Evolutionary conservation across 2,329 filamentous ascomycete species (phyloP), one percentile per base, ranked within the genome.

Genomic region (Apiospora sp.): DNA sequence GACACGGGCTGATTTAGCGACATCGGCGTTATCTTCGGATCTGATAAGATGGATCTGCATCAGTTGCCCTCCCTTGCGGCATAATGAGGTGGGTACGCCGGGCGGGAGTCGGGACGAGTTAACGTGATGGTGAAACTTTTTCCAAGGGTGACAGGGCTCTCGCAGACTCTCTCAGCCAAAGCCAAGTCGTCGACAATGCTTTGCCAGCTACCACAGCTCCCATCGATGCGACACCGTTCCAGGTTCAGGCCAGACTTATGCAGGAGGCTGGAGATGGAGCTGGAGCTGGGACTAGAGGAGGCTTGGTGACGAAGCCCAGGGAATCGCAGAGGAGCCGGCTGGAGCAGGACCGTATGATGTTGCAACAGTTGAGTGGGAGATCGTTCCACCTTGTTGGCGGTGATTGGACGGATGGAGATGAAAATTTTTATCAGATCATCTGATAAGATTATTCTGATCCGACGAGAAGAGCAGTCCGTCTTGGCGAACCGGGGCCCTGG

Each of bases 371-470:
- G 68, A 58, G 48, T 27, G 22, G 30, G 27, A 48, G 30, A 58
- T 44, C 22, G 68, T 71, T 30, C 69, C 69, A 71, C 69, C 14
- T 14, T 4, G 22, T 1, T 10, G 69, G 4, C 14, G n/a, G 14
- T 67, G 51, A 71, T 71, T 71, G 69, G 68, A 7, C 14, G 7
- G 68, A 41, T 12, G 22, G 16, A 37, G 8, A 30, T 61, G 83
- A 80, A 80, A 82, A 81, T 83, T 74, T 73, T 76, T 85, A 87
- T 87, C 86, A 85, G 85, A 87, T 87, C 81, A 88, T 88, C 86
- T 86, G 86, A 87, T 88, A 87, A 87, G 85, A 83, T 83, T 74
- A 71, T 51, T 43, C n/a, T 64, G 48, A 71, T 68, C 72, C 44
- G 37, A 73, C 30, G 41, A 43, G 61, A 71, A n/a, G 48, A 30